Conservation (phyloP, 805 yeast species). For the Myxozyma nipponensis region DNA sequence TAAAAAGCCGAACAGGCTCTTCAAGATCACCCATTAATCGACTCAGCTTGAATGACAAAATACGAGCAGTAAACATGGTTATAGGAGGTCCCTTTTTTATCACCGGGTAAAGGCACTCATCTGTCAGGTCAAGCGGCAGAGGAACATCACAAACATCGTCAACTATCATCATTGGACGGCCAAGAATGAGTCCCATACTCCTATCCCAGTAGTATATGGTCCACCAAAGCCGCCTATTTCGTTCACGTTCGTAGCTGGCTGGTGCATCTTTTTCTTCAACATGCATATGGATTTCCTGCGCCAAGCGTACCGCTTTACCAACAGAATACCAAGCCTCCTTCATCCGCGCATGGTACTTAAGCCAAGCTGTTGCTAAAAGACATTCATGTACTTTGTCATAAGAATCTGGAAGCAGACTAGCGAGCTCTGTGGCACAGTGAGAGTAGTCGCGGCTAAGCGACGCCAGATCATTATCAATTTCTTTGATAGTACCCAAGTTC, state of each 20-base stretch:
- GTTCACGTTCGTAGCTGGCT: constrained; percentile 24
- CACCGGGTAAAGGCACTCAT: constrained; percentile 18
- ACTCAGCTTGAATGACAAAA: constrained; percentile 13
- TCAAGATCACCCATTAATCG: constrained; percentile 16
- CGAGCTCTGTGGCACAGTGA: constrained; percentile 20
- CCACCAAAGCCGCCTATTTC: constrained; percentile 27
- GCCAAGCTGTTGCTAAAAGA: constrained; percentile 20
- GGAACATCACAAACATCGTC: constrained; percentile 22
- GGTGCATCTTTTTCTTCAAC: constrained; percentile 21
- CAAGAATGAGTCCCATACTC: constrained; percentile 18
- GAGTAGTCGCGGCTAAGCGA: constrained; percentile 18
- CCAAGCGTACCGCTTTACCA: constrained; percentile 25
- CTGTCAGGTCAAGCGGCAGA: constrained; percentile 24
- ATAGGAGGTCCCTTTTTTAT: constrained; percentile 8
- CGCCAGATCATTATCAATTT: constrained; percentile 16
- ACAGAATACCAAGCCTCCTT: constrained; percentile 25
- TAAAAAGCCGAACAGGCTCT: constrained; percentile 19
- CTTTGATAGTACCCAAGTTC: constrained; percentile 17
- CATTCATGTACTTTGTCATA: constrained; percentile 20
- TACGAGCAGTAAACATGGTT: constrained; percentile 15
- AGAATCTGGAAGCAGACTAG: constrained; percentile 23
- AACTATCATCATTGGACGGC: constrained; percentile 25
- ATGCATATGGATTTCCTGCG: constrained; percentile 26
- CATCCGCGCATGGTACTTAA: constrained; percentile 23
- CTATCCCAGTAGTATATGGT: constrained; percentile 27